phyloP scores from a whole-genome alignment of 441 rosid genomes.

The Jatropha podagrica region DNA sequence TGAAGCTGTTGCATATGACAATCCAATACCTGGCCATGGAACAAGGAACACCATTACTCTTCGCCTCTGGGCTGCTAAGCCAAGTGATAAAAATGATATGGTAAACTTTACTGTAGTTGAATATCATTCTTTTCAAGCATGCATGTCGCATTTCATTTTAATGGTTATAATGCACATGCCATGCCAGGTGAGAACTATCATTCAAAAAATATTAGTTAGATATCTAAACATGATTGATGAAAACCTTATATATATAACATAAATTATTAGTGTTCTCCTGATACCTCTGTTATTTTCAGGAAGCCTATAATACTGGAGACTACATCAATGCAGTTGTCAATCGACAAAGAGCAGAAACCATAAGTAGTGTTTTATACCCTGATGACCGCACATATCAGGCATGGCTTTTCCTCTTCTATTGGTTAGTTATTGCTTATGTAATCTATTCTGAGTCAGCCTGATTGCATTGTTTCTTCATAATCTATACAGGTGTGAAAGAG shows the following conservation, averaged over 20 bases:
- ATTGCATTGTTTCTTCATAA: neutral
- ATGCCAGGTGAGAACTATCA: neutral
- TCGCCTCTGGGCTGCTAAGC: constrained; percentile 67
- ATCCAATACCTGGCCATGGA: constrained; percentile 60
- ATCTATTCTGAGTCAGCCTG: neutral
- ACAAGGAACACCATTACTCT: constrained; percentile 53
- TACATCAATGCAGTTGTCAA: constrained; percentile 53
- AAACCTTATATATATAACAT: neutral
- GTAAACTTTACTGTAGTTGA: constrained; percentile 31
- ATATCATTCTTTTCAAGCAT: constrained; percentile 13
- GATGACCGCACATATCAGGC: constrained; percentile 59
- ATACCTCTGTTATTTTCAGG: constrained; percentile 23
- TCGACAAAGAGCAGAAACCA: constrained; percentile 52
- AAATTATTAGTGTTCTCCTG: neutral
- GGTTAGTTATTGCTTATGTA: constrained; percentile 17
- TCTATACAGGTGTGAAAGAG: constrained; percentile 1
- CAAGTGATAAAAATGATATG: constrained; percentile 51
- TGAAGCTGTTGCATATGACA: constrained; percentile 62
- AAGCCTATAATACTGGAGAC: constrained; percentile 51
- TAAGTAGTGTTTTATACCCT: constrained; percentile 53
- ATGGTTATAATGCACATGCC: neutral
- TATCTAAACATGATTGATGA: neutral
- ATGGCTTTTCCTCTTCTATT: constrained; percentile 26
- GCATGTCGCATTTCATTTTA: neutral
- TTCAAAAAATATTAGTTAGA: neutral